Evolutionary conservation across 176 grass and related monocot genomes (phyloP).

Genomic region (Phragmites australis): DNA sequence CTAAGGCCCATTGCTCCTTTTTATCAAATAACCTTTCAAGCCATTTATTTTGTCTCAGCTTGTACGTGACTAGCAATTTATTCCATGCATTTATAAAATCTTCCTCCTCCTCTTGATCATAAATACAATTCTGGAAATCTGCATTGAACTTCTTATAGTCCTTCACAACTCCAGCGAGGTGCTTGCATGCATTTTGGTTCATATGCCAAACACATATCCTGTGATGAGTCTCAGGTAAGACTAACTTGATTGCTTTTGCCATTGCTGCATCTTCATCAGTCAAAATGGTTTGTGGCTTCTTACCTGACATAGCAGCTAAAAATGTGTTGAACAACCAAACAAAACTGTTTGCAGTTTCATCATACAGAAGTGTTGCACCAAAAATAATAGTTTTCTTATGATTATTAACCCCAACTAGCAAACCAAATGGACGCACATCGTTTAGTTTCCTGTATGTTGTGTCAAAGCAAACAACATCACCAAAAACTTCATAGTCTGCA

Average conservation of each 20-base stretch:
- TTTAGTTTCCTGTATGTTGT: not conserved
- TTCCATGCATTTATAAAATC: not conserved
- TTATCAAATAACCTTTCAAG: not conserved
- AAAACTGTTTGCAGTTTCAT: not conserved
- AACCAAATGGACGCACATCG: not conserved
- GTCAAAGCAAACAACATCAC: not conserved
- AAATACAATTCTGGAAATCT: not conserved
- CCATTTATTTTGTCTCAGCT: not conserved
- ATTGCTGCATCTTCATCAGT: slow-evolving; percentile 21
- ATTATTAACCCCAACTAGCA: not conserved
- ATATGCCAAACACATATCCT: slow-evolving; percentile 21
- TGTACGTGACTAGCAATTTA: not conserved
- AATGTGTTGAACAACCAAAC: not conserved
- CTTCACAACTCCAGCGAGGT: not conserved
- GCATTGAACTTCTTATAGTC: slow-evolving; percentile 22
- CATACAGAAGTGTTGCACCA: not conserved
- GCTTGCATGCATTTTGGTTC: slow-evolving; percentile 25
- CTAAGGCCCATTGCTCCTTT: not conserved
- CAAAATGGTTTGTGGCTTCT: not conserved
- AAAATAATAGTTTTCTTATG: not conserved
- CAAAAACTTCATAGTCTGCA: not conserved
- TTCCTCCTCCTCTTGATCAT: slow-evolving; percentile 17
- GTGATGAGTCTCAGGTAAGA: not conserved
- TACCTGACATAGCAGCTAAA: not conserved
- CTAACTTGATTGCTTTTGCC: not conserved